Percentiles rank a stretch among this genome's conserved stretches.
These are phyloP conservation scores for Auricularia sp. DNA, from an alignment of 768 basidiomycete species.

Conservation along the genomic window DNA sequence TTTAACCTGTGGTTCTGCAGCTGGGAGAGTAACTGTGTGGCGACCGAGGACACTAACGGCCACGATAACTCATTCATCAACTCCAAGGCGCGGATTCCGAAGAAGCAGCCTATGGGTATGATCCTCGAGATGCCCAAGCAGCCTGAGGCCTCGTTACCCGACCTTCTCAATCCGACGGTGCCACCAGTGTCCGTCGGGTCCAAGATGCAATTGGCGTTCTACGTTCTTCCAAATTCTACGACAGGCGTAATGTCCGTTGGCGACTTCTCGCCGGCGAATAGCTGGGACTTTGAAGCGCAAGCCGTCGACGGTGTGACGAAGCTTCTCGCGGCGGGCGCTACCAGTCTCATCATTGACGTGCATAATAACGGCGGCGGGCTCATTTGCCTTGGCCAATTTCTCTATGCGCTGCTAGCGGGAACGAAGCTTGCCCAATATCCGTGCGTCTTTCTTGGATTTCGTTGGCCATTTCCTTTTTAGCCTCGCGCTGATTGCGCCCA, in stretches of 20 bases:
- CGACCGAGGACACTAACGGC: slow-evolving; percentile 41
- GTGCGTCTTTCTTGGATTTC: slow-evolving; percentile 24
- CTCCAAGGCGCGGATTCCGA: slow-evolving; percentile 13
- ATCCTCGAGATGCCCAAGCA: no score
- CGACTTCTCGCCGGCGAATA: slow-evolving; percentile 5
- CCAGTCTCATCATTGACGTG: slow-evolving; percentile 8
- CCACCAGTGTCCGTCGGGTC: no score
- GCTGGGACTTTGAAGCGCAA: slow-evolving; percentile 5
- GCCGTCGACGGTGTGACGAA: slow-evolving; percentile 1
- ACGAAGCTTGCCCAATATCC: slow-evolving; percentile 32
- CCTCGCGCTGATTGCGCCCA: neutral
- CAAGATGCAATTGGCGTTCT: neutral
- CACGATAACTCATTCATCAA: slow-evolving; percentile 24
- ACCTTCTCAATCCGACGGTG: no score
- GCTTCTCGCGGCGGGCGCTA: slow-evolving; percentile 3
- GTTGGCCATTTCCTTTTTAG: neutral
- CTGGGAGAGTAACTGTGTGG: slow-evolving; percentile 51
- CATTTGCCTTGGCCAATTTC: slow-evolving; percentile 50
- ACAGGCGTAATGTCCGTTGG: slow-evolving; percentile 4
- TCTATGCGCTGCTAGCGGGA: slow-evolving; percentile 47
- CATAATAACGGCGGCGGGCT: slow-evolving; percentile 25
- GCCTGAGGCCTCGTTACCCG: no score
- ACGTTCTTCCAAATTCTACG: neutral
- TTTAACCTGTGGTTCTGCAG: slow-evolving; percentile 20
- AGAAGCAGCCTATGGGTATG: neutral